Percentiles rank a stretch among this genome's conserved stretches.
Conservation (phyloP, 2,329 filamentous ascomycete species). For the Fusarium guadeloupense region DNA sequence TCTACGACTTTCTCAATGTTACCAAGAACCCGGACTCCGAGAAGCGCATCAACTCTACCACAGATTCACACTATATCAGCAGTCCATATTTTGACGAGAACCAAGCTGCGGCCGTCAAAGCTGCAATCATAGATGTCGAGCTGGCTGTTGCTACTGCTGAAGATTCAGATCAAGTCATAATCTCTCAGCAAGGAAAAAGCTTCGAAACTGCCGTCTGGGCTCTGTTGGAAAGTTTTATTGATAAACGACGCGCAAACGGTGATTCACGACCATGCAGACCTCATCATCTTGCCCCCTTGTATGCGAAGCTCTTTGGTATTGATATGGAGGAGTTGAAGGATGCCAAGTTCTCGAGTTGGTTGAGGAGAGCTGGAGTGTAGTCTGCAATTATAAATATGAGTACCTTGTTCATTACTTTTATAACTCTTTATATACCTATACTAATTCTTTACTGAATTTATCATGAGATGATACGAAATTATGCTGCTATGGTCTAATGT, state of each 20-base stretch:
- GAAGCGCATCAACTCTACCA: conserved; percentile 4
- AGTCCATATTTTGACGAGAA: not conserved
- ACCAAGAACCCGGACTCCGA: not conserved
- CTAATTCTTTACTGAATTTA: not conserved
- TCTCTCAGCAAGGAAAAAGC: not conserved
- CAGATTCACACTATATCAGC: conserved; percentile 2
- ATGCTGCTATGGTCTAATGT: not conserved
- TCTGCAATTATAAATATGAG: not conserved
- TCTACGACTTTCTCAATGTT: conserved; percentile 6
- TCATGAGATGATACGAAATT: not conserved
- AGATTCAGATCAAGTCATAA: not conserved
- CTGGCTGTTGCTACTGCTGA: not conserved
- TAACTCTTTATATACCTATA: too few relatives aligned
- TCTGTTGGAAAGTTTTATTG: not conserved
- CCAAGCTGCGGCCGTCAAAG: not conserved
- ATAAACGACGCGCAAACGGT: conserved; percentile 3
- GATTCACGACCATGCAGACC: conserved; percentile 8
- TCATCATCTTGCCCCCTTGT: conserved; percentile 1
- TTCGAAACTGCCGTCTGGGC: not conserved
- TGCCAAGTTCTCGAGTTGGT: not conserved
- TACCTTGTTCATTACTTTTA: not conserved
- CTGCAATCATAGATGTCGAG: not conserved
- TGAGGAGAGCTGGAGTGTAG: not conserved
- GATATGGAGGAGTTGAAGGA: conserved; percentile 5
- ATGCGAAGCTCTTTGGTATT: conserved; percentile 1